These are phyloP conservation scores for Agrocybe pediades DNA, from an alignment of 768 basidiomycete species.

Conservation along the genomic window DNA sequence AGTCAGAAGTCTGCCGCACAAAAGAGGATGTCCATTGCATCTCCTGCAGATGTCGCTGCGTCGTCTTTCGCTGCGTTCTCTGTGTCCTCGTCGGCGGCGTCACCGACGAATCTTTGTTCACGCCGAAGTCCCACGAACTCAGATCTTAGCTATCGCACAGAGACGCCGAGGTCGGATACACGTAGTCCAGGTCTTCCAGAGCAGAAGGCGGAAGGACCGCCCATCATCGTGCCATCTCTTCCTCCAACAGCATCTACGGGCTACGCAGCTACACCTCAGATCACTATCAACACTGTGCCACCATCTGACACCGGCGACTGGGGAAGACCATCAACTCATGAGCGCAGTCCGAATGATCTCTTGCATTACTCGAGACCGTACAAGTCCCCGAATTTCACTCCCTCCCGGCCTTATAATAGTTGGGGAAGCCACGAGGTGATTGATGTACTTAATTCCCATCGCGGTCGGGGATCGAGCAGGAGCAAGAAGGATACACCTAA, in stretches of 20 bases:
- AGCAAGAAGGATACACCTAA: no score
- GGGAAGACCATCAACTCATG: not conserved
- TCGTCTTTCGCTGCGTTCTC: not conserved
- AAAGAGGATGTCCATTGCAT: not conserved
- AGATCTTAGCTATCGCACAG: conserved; percentile 15
- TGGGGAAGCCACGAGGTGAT: no score
- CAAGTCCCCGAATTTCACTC: not conserved
- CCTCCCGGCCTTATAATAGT: not conserved
- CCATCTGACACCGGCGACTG: not conserved
- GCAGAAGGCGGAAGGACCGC: not conserved
- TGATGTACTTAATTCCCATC: no score
- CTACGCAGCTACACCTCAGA: not conserved
- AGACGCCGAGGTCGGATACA: not conserved
- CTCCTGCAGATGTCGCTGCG: not conserved
- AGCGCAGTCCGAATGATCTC: not conserved
- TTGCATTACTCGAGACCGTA: not conserved
- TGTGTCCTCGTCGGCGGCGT: not conserved
- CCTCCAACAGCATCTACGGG: not conserved
- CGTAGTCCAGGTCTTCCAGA: not conserved
- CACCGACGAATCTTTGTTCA: not conserved
- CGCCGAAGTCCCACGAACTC: conserved; percentile 14
- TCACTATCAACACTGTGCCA: not conserved
- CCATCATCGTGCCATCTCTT: not conserved
- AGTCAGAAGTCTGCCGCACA: conserved; percentile 13
- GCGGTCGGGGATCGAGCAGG: no score